Base-by-base conservation (phyloP, 176 grass and related monocot species). In the Rhynchospora tenuis region DNA sequence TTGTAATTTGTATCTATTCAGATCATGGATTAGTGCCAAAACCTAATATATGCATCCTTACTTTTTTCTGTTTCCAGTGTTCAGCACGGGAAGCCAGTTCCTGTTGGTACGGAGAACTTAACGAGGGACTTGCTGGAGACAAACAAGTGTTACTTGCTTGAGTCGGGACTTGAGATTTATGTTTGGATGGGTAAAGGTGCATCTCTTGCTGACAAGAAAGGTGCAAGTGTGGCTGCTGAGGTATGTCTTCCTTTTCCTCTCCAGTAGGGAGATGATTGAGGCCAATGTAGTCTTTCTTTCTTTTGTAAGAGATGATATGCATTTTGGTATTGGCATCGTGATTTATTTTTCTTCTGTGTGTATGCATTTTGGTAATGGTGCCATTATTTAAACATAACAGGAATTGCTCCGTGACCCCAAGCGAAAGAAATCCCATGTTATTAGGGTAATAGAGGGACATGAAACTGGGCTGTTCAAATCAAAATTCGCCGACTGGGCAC, bases 111-210 rank as follows among this genome's bases (percentile, higher is more conserved):
- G 75, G 93, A 98, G 73, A 90, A 68, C 54, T 90, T 99, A 86
- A 64, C 60, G 29, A 86, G 84, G 29, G 91, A 93, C 22, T 95
- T 92, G 64, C 86, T 99, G 74, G 85, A 93, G 48, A 90, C 93
- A 91, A 95, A 93, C 70, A 95, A 95, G 79, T 95, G 96, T 64
- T 99, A 93, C 78, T 79, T 99, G 52, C 73, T 99, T 65, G 90
- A 93, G 43, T 92, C 86, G 15, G 91, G 86, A 48, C 83, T 46
- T 83, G 89, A 95, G 88, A 84, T 95, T 69, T 95, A 90, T 74
- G 83, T 95, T 72, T 99, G 96, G 96, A 83, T 92, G 75, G 96
- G 93, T n/a, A 95, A 93, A 93, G 91, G 23, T 85, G 86, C 96
- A 77, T 84, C 91, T 77, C 70, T 95, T 66, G 83, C 91, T 67